Base-by-base conservation (phyloP, 768 basidiomycete species). In the Rhodotorula kratochvilovae region DNA sequence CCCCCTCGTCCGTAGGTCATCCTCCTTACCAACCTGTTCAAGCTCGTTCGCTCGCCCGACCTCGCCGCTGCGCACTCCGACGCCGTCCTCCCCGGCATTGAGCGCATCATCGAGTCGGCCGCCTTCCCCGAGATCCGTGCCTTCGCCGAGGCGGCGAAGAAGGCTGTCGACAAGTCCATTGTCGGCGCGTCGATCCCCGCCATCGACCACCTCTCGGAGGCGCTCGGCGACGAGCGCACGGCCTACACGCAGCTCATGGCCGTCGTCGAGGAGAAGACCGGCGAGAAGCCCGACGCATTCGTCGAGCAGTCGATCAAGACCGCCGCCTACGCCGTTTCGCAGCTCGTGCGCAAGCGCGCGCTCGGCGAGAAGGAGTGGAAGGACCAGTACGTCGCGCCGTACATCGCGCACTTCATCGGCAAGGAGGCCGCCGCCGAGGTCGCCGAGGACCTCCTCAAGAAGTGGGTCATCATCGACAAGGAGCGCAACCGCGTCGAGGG, bases 51-150 rank as follows among this genome's bases (percentile, higher is more conserved):
- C 73, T 87, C 94, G 77, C 89, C 91, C 5, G 87, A 85, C 70
- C 87, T 97, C 50, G 95, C 95, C 61, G 94, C 94, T 6, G 85
- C 85, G 45, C 93, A 97, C 81, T 86, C 94, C 45, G 89, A 89
- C 73, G 84, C 88, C 51, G 87, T 98, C 53, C 89, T 95, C 8
- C 89, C 91, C 45, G 92, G 94, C 68, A 92, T 95, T 27, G 87
- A 90, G 78, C 90, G 89, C 81, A 92, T 97, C 75, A 90, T 90
- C 21, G 87, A 87, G 66, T 86, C 89, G 27, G 94, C 94, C 64
- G 92, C 94, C 35, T 98, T 98, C 85, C 95, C 95, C 63, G 95
- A 98, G 83, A 91, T 96, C 76, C 90, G 93, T 68, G 91, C 90
- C n/a, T 97, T 96, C 80, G 93, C 87, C 65, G 87, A 89, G 77